Base-by-base conservation (phyloP, 805 yeast species). In the Yarrowia osloensis region DNA sequence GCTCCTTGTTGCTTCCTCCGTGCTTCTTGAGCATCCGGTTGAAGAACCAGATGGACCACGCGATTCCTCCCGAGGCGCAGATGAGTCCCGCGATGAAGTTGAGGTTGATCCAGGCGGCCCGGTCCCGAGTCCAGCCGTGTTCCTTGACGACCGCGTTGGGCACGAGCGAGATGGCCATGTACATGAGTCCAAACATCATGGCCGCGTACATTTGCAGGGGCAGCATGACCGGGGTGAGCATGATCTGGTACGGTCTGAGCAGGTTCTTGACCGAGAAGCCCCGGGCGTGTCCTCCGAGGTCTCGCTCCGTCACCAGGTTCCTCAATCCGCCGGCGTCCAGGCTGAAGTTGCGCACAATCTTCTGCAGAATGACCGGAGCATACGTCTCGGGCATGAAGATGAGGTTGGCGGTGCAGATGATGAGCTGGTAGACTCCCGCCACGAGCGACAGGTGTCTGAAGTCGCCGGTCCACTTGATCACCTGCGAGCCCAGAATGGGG, bases 401-500 rank as follows among this genome's bases (percentile, higher is more conserved):
- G 24, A 68, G 65, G 15, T 65, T 50, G n/a, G 57, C n/a, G 5
- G 49, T 3, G 26, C 63, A 62, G 2, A 40, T 47, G 26, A 42
- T 19, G 19, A 42, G 21, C 49, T 65, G 68, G 65, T 52, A 68
- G 22, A 37, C n/a, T 4, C 69, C 68, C 0, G 33, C 31, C 11
- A 68, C 54, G 22, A 68, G 57, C 6, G 66, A 65, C n/a, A 68
- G 15, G 29, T 35, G 49, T 22, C 46, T 24, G 44, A 62, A 68
- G 44, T 68, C 66, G 6, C 52, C 59, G 21, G 40, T 33, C 22
- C 44, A 33, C 15, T 31, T 50, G 33, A 68, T 59, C 17, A 67
- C 57, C 22, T 46, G 67, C 1, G 66, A 69, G 22, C 69, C 70
- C 11, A 68, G 49, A 49, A 68, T 63, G 7, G 71, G 71, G 15